These are phyloP conservation scores for Candida tropicalis DNA, from an alignment of 1,139 yeast genomes.

Conservation along the genomic window DNA sequence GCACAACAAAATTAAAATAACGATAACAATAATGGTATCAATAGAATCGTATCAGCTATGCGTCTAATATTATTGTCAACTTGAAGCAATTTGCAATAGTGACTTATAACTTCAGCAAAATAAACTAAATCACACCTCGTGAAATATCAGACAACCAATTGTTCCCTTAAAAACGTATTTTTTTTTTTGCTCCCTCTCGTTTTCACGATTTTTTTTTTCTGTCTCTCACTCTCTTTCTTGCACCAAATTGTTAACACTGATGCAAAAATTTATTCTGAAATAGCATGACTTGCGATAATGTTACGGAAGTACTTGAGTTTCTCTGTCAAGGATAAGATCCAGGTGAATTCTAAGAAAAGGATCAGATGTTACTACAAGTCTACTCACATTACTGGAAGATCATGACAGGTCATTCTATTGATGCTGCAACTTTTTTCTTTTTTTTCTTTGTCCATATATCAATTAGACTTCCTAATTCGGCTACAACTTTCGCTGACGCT, in stretches of 20 bases:
- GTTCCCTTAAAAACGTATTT: constrained; percentile 4
- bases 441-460: not conserved
- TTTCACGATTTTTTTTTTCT: too few species aligned
- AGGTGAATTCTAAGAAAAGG: too few species aligned
- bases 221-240: not conserved
- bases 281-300: too few species aligned
- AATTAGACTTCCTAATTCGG: constrained; percentile 11
- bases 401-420: not conserved
- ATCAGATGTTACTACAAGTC: too few species aligned
- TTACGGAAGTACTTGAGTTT: too few species aligned
- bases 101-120: not conserved
- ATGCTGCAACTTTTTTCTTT: not conserved
- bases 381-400: too few species aligned
- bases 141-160: constrained; percentile 2
- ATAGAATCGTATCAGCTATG: constrained; percentile 7
- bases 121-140: not conserved
- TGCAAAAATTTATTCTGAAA: too few species aligned
- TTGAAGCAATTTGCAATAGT: not conserved
- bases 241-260: too few species aligned
- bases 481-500: not conserved
- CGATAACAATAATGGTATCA: too few species aligned
- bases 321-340: too few species aligned
- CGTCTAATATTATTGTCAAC: constrained; percentile 11
- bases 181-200: constrained; percentile 2
- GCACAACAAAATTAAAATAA: too few species aligned